Conservation (phyloP, 2,329 filamentous ascomycete genomes). For the Bipolaris cookei region DNA sequence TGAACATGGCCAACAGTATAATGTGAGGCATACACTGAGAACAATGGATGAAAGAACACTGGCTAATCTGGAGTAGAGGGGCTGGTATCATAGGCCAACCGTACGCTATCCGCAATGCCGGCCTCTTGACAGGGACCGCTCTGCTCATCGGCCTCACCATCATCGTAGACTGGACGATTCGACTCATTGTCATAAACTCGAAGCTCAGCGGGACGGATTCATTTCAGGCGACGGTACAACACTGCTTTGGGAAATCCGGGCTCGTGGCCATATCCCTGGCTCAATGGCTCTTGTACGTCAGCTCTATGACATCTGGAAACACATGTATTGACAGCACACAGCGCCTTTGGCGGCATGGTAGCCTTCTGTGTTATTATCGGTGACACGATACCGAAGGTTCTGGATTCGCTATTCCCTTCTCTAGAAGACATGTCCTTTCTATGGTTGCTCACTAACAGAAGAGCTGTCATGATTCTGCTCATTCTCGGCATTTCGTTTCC, state of each 20-base stretch:
- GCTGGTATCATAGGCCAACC: constrained; percentile 80
- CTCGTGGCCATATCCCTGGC: constrained; percentile 89
- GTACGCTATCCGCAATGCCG: constrained; percentile 94
- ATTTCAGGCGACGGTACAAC: constrained; percentile 94
- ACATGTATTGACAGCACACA: constrained; percentile 37
- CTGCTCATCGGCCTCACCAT: constrained; percentile 81
- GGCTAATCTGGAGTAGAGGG: constrained; percentile 51
- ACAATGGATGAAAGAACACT: background rate
- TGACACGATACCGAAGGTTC: constrained; percentile 91
- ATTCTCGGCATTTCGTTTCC: constrained; percentile 87
- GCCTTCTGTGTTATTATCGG: constrained; percentile 98
- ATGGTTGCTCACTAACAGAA: constrained; percentile 80
- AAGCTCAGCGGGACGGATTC: constrained; percentile 93
- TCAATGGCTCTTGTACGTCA: constrained; percentile 83
- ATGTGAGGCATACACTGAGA: constrained; percentile 58
- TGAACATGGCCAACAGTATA: constrained; percentile 99
- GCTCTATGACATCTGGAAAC: background rate
- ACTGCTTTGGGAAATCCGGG: constrained; percentile 89
- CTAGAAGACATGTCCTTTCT: constrained; percentile 75
- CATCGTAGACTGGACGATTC: constrained; percentile 95
- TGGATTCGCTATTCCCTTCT: constrained; percentile 80
- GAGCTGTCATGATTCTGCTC: constrained; percentile 86
- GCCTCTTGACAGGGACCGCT: constrained; percentile 77
- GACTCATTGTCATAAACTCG: constrained; percentile 95
- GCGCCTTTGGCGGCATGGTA: constrained; percentile 96